Evolutionary conservation across 2,329 filamentous ascomycete species (phyloP).

Genomic region (Apiospora koreana): DNA sequence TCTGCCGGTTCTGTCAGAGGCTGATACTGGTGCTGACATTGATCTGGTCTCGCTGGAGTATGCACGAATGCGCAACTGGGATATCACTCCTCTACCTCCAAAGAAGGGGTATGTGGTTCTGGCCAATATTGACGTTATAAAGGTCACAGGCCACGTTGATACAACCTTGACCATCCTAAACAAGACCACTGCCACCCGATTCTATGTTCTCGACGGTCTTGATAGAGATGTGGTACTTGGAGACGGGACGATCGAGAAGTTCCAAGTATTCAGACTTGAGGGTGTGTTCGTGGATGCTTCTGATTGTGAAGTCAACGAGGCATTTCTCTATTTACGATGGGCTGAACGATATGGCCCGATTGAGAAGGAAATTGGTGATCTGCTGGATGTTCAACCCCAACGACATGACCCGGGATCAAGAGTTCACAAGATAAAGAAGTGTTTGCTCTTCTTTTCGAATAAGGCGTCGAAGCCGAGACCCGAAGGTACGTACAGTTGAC

Average conservation of each 20-base stretch:
- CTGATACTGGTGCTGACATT: neutral
- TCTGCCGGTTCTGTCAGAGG: neutral
- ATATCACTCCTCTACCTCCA: neutral
- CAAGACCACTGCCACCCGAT: neutral
- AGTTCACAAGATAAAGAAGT: neutral
- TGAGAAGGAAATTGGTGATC: neutral
- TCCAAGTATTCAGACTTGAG: neutral
- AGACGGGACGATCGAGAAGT: neutral
- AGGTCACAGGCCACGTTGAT: neutral
- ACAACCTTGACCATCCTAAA: neutral
- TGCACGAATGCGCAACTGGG: neutral
- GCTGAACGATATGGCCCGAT: neutral
- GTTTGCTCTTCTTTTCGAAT: neutral
- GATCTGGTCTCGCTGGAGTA: neutral
- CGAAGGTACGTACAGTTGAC: neutral
- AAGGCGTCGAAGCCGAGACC: neutral
- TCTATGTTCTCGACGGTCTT: neutral
- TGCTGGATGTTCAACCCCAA: neutral
- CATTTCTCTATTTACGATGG: neutral
- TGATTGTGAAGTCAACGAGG: neutral
- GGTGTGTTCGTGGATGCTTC: neutral
- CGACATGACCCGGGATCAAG: neutral
- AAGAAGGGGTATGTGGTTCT: neutral
- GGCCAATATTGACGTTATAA: neutral
- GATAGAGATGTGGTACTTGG: neutral